phyloP scores from a whole-genome alignment of 2,329 filamentous ascomycete genomes.

The Fusarium begoniae region DNA sequence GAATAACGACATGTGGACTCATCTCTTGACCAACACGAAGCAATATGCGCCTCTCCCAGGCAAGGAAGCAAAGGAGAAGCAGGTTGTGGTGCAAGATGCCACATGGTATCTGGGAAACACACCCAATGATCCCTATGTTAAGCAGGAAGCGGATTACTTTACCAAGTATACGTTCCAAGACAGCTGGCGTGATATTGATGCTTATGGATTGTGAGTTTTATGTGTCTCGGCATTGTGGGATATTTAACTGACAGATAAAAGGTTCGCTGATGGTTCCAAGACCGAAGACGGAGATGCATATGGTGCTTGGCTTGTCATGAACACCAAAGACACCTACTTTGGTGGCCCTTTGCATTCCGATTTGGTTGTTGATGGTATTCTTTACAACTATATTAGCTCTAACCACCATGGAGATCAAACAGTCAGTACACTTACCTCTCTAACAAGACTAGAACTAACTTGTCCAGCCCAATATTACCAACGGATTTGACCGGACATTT shows the following conservation, averaged over 20 bases:
- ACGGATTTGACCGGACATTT: slow-evolving; percentile 72
- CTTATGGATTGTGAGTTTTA: slow-evolving; percentile 58
- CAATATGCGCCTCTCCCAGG: slow-evolving; percentile 61
- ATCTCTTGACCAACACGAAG: slow-evolving; percentile 65
- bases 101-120: slow-evolving; percentile 69
- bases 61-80: slow-evolving; percentile 45
- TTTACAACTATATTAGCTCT: slow-evolving; percentile 71
- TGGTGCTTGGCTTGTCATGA: slow-evolving; percentile 72
- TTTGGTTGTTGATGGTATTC: slow-evolving; percentile 69
- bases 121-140: slow-evolving; percentile 63
- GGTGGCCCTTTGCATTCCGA: slow-evolving; percentile 71
- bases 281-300: slow-evolving; percentile 62
- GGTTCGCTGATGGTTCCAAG: slow-evolving; percentile 49
- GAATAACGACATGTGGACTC: slow-evolving; percentile 68
- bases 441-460: not conserved
- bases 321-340: slow-evolving; percentile 70
- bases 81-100: slow-evolving; percentile 68
- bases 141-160: slow-evolving; percentile 67
- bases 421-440: not conserved
- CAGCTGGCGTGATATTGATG: slow-evolving; percentile 65
- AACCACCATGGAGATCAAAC: slow-evolving; percentile 72
- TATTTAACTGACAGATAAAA: slow-evolving; percentile 10
- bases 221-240: not conserved
- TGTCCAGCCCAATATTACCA: slow-evolving; percentile 64
- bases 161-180: slow-evolving; percentile 73